Evolutionary conservation across 257 asterid species (phyloP), one percentile per base, ranked within the genome.

Genomic region (Nicotiana attenuata): DNA sequence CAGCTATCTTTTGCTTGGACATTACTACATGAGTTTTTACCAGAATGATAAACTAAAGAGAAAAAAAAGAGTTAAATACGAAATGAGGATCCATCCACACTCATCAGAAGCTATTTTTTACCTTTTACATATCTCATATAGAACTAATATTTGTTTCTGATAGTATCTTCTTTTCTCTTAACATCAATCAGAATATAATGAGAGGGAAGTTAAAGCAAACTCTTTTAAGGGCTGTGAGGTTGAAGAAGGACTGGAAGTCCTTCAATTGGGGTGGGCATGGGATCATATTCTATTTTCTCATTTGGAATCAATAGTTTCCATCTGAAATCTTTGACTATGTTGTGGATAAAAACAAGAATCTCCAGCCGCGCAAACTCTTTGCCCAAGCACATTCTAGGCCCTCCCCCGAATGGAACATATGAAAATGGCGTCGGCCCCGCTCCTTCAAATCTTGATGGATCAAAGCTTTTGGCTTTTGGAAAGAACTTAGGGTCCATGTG

Each of bases 301-400:
- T 82, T 71, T 13, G 82, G 87, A 66, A 85, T 82, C 78, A 82
- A 24, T 81, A 91, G 75, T 57, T 87, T 64, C 95, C 95, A 91
- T 77, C 84, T 83, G 65, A 76, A 90, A 80, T 83, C 85, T 29
- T 11, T 85, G 0, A 91, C 67, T 7, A 90, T 11, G 22, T 91
- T 88, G 83, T 90, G 89, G 0, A 91, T 85, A 82, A 90, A 90
- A 66, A 89, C 83, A 3, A 91, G 92, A 81, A 90, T 89, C 85
- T 91, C 92, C 19, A 91, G 85, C 16, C 93, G 87, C 19, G 95
- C 92, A 77, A 88, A 91, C 88, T 91, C 95, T 83, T 91, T 90
- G 22, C 93, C 93, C 86, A 91, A 52, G 85, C 95, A 91, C 93
- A 83, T 83, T 59, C 85, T 29, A 38, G 85, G 80, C 26, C 85